Evolutionary conservation across 208 protist species (phyloP).

Genomic region (Acanthamoeba healyi): DNA sequence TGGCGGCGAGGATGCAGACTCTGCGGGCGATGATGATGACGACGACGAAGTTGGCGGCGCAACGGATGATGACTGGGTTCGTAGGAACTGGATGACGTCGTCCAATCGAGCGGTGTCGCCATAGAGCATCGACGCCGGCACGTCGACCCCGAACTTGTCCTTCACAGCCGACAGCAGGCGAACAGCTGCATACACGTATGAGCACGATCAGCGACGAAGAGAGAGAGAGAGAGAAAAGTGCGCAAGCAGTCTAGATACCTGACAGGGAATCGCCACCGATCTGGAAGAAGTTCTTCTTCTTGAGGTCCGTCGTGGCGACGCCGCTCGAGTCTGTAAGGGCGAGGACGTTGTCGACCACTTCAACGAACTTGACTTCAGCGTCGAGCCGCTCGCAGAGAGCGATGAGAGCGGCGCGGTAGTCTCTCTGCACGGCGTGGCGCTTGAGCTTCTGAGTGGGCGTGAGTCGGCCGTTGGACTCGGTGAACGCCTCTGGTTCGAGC

Average conservation of each 20-base stretch:
- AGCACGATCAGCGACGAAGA: too few species aligned
- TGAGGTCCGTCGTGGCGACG: too few species aligned
- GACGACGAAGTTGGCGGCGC: neutral
- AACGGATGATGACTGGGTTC: neutral
- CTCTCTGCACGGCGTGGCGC: neutral
- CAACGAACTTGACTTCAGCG: neutral
- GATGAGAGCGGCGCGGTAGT: neutral
- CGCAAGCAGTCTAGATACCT: too few species aligned
- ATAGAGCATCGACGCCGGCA: conserved; percentile 37
- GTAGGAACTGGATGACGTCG: conserved; percentile 50
- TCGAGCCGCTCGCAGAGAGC: neutral
- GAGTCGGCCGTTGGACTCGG: conserved; percentile 87
- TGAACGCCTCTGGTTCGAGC: conserved; percentile 82
- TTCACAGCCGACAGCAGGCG: conserved; percentile 44
- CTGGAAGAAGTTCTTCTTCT: too few species aligned
- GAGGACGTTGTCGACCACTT: neutral
- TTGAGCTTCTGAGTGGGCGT: conserved; percentile 92
- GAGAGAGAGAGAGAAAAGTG: too few species aligned
- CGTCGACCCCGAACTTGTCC: conserved; percentile 34
- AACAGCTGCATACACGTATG: neutral
- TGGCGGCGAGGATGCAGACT: neutral
- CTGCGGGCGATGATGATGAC: neutral
- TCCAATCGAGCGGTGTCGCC: neutral
- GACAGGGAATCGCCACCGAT: too few species aligned
- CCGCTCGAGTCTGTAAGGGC: too few species aligned